A percentile compares a stretch with the other conserved stretches of the same genome.
Conservation (phyloP, 768 basidiomycete genomes). For the Phanerodontia chrysosporium region DNA sequence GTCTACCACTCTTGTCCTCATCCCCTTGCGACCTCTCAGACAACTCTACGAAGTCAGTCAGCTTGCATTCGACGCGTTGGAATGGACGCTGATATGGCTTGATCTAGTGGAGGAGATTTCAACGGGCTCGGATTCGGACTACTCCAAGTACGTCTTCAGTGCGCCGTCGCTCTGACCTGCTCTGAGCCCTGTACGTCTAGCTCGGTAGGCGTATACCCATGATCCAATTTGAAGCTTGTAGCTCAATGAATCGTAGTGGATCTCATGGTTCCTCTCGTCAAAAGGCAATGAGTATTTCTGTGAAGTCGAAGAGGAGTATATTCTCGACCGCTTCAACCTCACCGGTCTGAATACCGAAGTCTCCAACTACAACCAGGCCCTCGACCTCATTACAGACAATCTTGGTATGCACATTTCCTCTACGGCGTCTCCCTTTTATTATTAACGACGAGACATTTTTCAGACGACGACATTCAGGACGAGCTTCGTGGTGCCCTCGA, state of each 20-base stretch:
- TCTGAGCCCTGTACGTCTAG: constrained; percentile 11
- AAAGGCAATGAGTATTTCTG: constrained; percentile 99
- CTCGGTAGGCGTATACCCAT: constrained; percentile 14
- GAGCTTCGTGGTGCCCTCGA: constrained; percentile 90
- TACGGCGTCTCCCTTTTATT: no score
- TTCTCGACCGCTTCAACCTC: constrained; percentile 95
- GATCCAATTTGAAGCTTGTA: not conserved
- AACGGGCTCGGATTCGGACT: constrained; percentile 92
- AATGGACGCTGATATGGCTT: not conserved
- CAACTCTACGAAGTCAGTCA: constrained; percentile 5
- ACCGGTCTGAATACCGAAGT: constrained; percentile 97
- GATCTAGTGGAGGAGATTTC: constrained; percentile 77
- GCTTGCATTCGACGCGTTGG: not conserved
- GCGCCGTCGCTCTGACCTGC: constrained; percentile 1
- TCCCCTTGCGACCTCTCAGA: not conserved
- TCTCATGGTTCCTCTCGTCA: constrained; percentile 94
- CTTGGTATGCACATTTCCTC: constrained; percentile 61
- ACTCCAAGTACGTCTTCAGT: constrained; percentile 70
- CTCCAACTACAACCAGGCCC: constrained; percentile 87
- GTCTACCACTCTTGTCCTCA: not conserved
- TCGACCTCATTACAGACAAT: constrained; percentile 95
- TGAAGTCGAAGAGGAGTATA: constrained; percentile 99
- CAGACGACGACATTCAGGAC: constrained; percentile 93
- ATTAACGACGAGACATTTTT: no score
- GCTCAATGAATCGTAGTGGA: constrained; percentile 59